Percentiles rank a stretch among this genome's conserved stretches.
phyloP scores from a whole-genome alignment of 2,329 filamentous ascomycete species.

The Colletotrichum orchidophilum region DNA sequence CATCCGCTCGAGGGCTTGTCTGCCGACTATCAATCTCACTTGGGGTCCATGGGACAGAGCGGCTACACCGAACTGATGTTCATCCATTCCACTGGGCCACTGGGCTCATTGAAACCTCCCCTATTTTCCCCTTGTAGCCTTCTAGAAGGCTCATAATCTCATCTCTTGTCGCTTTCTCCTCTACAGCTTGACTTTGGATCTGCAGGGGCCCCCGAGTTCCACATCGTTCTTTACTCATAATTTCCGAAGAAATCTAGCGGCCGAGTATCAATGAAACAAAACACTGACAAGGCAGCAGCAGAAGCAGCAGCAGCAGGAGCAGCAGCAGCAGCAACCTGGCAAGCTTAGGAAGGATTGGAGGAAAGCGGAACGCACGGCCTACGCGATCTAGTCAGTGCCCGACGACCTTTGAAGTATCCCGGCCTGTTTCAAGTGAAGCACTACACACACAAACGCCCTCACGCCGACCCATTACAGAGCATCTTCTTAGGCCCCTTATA shows the following conservation, averaged over 20 bases:
- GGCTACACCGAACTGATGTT: background rate
- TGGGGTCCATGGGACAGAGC: background rate
- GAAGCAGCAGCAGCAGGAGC: no score
- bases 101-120: constrained; percentile 14
- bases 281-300: no score
- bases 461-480: background rate
- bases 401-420: background rate
- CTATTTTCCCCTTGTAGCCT: constrained; percentile 21
- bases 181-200: background rate
- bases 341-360: background rate
- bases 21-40: background rate
- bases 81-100: background rate
- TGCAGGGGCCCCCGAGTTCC: background rate
- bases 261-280: background rate
- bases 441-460: constrained; percentile 17
- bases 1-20: background rate
- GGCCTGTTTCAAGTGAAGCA: constrained; percentile 30
- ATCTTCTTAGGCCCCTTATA: background rate
- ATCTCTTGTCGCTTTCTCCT: background rate
- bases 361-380: background rate
- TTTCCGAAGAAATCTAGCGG: constrained; percentile 16
- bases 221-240: constrained; percentile 22
- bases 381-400: background rate
- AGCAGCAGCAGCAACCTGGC: no score
- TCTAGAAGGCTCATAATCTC: constrained; percentile 20